Base-by-base conservation (phyloP, 2,329 filamentous ascomycete species). In the Ophiostoma pallidulum region DNA sequence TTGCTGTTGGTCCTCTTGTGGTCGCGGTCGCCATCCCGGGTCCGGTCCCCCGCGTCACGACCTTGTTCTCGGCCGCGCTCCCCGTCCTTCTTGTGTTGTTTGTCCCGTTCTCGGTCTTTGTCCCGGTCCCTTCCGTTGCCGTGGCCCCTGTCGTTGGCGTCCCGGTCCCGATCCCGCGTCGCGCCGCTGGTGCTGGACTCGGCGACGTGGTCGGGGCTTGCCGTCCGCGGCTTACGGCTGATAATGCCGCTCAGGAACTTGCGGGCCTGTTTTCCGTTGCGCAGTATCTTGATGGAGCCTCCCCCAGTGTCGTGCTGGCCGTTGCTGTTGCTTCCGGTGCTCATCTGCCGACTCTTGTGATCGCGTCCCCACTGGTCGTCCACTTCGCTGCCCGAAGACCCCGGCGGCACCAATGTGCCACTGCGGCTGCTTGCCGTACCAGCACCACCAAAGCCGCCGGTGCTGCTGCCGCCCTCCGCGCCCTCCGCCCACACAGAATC, bases 381-480 rank as follows among this genome's bases (percentile, higher is more conserved):
- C 32, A 59, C 50, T 12, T 77, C 74, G 53, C 73, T 76, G 13
- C 72, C 73, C 1, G 74, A 74, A 13, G 72, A 76, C 1, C 72
- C 71, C 0, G 73, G 72, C 4, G 71, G 63, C 0, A 49, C 38
- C 14, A 51, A 28, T 1, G 41, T 35, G 2, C n/a, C 37, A 20
- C 29, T 37, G 16, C 48, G 33, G 32, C 20, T 40, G 22, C 32
- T 9, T 8, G 29, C 40, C 16, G n/a, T 13, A 33, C 37, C 20
- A 12, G 20, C 16, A 19, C 36, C 18, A 18, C 24, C 40, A 6
- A 19, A 40, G 26, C 24, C 29, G 28, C 28, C 33, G 40, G 24
- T 36, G 48, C 13, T 33, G 31, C 29, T 22, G 16, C 32, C 31
- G 31, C 18, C 40, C 13, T 53, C 51, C 39, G 29, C 35, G 4